These are phyloP conservation scores for Candida ficus DNA, from an alignment of 805 yeast genomes.

Conservation along the genomic window DNA sequence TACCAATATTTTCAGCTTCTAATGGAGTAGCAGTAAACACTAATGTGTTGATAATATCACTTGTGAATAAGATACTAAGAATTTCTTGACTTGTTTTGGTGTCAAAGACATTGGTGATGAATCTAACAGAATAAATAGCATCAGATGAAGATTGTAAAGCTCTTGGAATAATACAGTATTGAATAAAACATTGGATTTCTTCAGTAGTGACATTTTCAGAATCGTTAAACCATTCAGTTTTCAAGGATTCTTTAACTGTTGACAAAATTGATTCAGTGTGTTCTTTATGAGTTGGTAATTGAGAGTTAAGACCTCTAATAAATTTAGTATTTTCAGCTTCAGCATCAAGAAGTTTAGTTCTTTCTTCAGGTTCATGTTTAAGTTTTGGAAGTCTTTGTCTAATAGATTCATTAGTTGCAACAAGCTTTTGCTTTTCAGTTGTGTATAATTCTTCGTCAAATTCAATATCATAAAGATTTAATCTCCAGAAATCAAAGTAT, in stretches of 20 bases:
- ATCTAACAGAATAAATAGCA: constrained; percentile 63
- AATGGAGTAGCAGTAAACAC: constrained; percentile 64
- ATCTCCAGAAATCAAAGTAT: constrained; percentile 66
- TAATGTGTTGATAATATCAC: constrained; percentile 47
- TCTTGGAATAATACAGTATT: constrained; percentile 70
- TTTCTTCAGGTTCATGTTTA: constrained; percentile 3
- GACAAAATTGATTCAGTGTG: constrained; percentile 28
- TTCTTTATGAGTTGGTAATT: constrained; percentile 31
- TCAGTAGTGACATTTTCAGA: constrained; percentile 10
- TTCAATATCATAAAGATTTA: constrained; percentile 66
- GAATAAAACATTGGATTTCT: constrained; percentile 39
- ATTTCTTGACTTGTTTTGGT: constrained; percentile 35
- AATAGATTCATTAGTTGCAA: constrained; percentile 30
- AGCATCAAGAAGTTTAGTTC: no score
- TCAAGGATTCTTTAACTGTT: constrained; percentile 25
- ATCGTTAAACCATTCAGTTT: constrained; percentile 38
- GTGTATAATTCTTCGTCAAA: constrained; percentile 47
- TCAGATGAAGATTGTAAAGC: constrained; percentile 75
- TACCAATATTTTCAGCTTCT: constrained; percentile 80
- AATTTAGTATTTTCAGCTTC: constrained; percentile 21
- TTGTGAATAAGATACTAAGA: constrained; percentile 43
- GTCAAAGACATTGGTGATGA: constrained; percentile 48
- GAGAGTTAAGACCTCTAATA: constrained; percentile 6
- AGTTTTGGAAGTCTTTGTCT: constrained; percentile 30
- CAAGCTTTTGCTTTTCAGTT: constrained; percentile 37